Evolutionary conservation across 2,329 filamentous ascomycete species (phyloP), one percentile per base, ranked within the genome.

Genomic region (Ceratocystis eucalypticola): DNA sequence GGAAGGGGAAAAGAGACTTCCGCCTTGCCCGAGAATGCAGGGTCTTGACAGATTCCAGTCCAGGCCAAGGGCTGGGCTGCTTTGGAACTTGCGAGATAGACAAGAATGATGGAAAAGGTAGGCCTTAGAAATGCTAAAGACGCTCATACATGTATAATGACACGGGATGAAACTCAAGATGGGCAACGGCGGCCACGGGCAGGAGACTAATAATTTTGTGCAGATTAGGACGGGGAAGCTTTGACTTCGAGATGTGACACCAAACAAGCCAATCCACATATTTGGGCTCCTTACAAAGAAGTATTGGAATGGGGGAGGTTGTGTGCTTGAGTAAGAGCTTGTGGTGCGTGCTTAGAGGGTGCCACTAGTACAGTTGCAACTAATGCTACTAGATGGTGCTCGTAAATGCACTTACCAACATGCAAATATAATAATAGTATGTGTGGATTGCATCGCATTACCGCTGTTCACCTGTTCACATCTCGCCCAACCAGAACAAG

Each of bases 11-110:
- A 30, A 10, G 17, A 63, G 41, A 48, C 61, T 63, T 46, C 61
- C 61, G 61, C 61, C 41, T 46, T n/a, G 44, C 22, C 61, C 61
- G 61, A 63, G 44, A 63, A 46, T 20, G 41, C 44, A 30, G 30
- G 44, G 61, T 3, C 17, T 63, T 46, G 44, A 50, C 44, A 50
- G 61, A 59, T 59, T 59, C 55, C 25, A 59, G 28, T 22, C 17
- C 15, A 20, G 37, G 37, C 37, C 10, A 37, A 37, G 28, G 15
- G 55, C 33, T 57, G 50, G 5, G n/a, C 20, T 48, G 46, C 28
- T 20, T 7, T 59, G 55, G 28, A 37, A 59, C 33, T 10, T 33
- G 53, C 37, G 53, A 30, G 30, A 17, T 17, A 30, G 6, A 7
- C 6, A 57, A 25, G 25, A 17, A n/a, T 5, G 8, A 30, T 30